Evolutionary conservation across 352 stramenopile species (phyloP).

Genomic region (Saprolegnia diclina): DNA sequence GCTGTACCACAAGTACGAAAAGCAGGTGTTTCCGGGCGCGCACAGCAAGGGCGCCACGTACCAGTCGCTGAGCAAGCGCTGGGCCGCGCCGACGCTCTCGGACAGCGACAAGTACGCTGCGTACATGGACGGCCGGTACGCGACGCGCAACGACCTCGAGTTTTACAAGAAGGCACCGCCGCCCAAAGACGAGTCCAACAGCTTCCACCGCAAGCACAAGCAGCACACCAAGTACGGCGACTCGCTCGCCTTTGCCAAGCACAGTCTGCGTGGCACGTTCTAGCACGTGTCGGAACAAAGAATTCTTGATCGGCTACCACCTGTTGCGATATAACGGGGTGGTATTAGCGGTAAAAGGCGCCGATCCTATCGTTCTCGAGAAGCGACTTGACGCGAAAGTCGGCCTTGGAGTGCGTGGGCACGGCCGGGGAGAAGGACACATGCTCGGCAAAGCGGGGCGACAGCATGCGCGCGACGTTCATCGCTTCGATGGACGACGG

Average conservation of each 20-base stretch:
- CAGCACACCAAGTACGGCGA: slow-evolving; percentile 69
- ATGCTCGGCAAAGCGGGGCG: slow-evolving; percentile 56
- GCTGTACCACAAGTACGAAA: slow-evolving; percentile 64
- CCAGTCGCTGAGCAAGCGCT: slow-evolving; percentile 40
- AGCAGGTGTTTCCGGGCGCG: slow-evolving; percentile 37
- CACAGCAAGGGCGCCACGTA: slow-evolving; percentile 38
- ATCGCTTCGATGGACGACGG: slow-evolving; percentile 69
- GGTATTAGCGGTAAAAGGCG: slow-evolving; percentile 56
- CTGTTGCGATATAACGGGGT: no score
- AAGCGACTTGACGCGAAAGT: slow-evolving; percentile 54
- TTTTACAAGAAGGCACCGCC: slow-evolving; percentile 50
- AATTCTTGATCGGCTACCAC: no score
- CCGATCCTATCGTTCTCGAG: slow-evolving; percentile 49
- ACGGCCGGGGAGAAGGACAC: slow-evolving; percentile 50
- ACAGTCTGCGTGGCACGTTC: slow-evolving; percentile 44
- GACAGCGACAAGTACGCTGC: slow-evolving; percentile 45
- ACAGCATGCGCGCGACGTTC: slow-evolving; percentile 77
- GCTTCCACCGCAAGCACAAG: slow-evolving; percentile 43
- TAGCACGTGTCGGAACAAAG: background rate
- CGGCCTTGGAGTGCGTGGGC: slow-evolving; percentile 44
- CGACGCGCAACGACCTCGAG: slow-evolving; percentile 54
- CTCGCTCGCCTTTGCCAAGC: slow-evolving; percentile 43
- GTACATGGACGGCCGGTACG: slow-evolving; percentile 52
- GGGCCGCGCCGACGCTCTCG: slow-evolving; percentile 22
- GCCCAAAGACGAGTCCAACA: slow-evolving; percentile 39